These are phyloP conservation scores for Tulasnella sp. DNA, from an alignment of 768 basidiomycete genomes.

Conservation along the genomic window DNA sequence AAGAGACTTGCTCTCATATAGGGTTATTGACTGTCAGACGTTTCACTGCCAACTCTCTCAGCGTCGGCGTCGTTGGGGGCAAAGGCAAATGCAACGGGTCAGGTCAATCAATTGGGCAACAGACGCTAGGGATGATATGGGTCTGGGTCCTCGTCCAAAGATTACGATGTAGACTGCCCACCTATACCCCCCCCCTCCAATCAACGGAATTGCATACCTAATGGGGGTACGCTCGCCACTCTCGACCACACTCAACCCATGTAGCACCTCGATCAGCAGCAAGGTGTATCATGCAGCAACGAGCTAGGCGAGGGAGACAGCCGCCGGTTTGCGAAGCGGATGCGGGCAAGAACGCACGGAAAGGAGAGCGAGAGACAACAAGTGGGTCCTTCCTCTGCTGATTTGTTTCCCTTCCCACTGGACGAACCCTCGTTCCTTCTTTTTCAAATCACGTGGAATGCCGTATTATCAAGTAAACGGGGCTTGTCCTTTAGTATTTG, in stretches of 20 bases:
- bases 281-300: neutral
- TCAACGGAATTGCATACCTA: neutral
- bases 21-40: too few species aligned
- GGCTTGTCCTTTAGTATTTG: neutral
- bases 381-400: too few species aligned
- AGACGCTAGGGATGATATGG: neutral
- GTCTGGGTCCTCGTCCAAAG: neutral
- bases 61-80: neutral
- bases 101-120: neutral
- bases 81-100: neutral
- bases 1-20: neutral
- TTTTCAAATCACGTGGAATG: neutral
- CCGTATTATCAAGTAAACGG: neutral
- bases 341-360: neutral
- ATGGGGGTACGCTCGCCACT: neutral
- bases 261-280: neutral
- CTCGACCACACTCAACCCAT: neutral
- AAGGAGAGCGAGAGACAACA: neutral
- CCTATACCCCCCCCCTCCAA: neutral
- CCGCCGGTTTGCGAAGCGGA: neutral
- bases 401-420: neutral
- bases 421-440: neutral
- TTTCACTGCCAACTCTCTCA: too few species aligned
- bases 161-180: neutral
- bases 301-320: neutral